Conservation (phyloP, 202 grass and related monocot genomes). For the Schoenoplectus tabernaemontani region DNA sequence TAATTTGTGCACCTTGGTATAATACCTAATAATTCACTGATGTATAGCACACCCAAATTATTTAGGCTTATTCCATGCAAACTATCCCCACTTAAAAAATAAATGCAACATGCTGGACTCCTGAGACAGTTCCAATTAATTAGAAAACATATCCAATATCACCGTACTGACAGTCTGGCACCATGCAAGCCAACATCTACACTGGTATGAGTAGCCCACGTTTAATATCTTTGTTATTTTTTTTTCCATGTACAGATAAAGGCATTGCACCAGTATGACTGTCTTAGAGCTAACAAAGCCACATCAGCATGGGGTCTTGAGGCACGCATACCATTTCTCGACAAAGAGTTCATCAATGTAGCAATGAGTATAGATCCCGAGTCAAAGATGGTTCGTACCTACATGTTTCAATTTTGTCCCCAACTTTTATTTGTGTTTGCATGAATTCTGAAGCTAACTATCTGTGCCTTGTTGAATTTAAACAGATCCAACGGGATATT, state of each 20-base stretch:
- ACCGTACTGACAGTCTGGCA: neutral
- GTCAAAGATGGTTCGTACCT: conserved; percentile 58
- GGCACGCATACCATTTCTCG: conserved; percentile 81
- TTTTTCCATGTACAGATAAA: conserved; percentile 38
- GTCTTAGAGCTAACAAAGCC: conserved; percentile 72
- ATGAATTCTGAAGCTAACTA: neutral
- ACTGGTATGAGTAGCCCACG: neutral
- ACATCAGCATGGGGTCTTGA: conserved; percentile 83
- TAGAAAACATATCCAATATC: neutral
- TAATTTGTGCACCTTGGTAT: neutral
- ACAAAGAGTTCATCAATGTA: conserved; percentile 70
- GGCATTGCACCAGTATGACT: conserved; percentile 79
- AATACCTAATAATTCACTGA: neutral
- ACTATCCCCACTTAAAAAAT: neutral
- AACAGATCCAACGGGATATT: conserved; percentile 58
- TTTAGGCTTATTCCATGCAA: too few relatives aligned
- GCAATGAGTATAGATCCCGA: conserved; percentile 78
- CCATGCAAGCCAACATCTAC: neutral
- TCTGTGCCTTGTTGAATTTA: conserved; percentile 5
- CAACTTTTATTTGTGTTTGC: neutral
- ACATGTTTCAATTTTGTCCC: neutral
- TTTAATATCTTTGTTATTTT: neutral
- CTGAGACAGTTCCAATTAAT: neutral
- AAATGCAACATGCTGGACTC: neutral
- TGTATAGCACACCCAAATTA: too few relatives aligned